Percentiles rank a stretch among this genome's conserved stretches.
Conservation (phyloP, 2,329 filamentous ascomycete genomes). For the Intubia oerlemansii region DNA sequence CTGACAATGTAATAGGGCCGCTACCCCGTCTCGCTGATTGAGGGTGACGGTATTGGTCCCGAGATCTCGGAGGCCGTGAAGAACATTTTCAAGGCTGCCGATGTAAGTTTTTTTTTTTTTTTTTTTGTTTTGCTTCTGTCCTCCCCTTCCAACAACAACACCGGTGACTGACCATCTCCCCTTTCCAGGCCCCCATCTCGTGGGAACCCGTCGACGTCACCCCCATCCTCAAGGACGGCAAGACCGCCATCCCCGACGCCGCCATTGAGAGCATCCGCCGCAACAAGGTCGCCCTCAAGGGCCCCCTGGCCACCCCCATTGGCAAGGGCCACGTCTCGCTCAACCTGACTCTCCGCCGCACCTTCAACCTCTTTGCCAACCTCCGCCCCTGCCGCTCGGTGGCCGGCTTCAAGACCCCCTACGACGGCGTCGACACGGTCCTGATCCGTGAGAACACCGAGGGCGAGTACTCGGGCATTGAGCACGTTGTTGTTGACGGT, state of each 20-base stretch:
- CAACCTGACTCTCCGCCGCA: conserved; percentile 93
- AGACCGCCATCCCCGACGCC: conserved; percentile 80
- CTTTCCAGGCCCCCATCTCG: conserved; percentile 66
- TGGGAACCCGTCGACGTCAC: conserved; percentile 98
- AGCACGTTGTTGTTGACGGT: conserved; percentile 93
- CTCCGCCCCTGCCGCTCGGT: conserved; percentile 94
- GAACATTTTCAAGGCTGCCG: conserved; percentile 91
- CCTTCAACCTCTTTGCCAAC: conserved; percentile 99
- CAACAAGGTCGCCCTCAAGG: conserved; percentile 97
- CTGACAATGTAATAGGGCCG: too few species aligned
- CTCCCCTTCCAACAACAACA: neutral
- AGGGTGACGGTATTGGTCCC: conserved; percentile 96
- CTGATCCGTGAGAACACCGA: conserved; percentile 99
- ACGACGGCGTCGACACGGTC: conserved; percentile 91
- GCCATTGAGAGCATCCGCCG: conserved; percentile 83
- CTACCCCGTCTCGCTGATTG: conserved; percentile 89
- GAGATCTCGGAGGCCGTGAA: conserved; percentile 97
- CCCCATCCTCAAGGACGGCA: conserved; percentile 80
- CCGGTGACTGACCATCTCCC: conserved; percentile 14
- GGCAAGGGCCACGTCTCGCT: conserved; percentile 98
- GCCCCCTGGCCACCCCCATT: conserved; percentile 89
- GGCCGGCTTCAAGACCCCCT: conserved; percentile 93
- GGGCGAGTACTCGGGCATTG: conserved; percentile 98
- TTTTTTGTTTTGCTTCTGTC: too few species aligned
- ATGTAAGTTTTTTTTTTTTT: conserved; percentile 44